Conservation (phyloP, 139 green algal species). For the Spirogloea muscicola region DNA sequence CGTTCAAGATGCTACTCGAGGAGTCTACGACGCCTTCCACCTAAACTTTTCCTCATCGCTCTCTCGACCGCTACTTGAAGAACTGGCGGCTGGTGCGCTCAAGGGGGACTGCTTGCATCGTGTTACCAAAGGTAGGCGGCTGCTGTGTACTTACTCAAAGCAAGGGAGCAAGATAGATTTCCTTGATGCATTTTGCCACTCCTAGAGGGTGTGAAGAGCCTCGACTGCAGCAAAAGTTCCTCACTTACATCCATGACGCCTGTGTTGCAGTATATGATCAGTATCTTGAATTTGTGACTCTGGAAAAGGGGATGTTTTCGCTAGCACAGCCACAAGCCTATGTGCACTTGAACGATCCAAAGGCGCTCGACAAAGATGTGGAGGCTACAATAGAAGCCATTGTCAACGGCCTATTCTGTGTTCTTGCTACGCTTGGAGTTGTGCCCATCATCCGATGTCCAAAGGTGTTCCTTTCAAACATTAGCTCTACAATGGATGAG, state of each 20-base stretch:
- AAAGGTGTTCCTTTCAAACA: no score
- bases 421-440: slow-evolving; percentile 78
- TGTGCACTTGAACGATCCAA: slow-evolving; percentile 86
- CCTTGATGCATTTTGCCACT: no score
- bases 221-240: no score
- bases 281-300: slow-evolving; percentile 81
- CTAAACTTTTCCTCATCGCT: slow-evolving; percentile 86
- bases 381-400: slow-evolving; percentile 69
- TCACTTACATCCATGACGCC: no score
- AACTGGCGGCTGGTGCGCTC: slow-evolving; percentile 59
- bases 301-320: slow-evolving; percentile 85
- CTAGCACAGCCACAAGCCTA: slow-evolving; percentile 79
- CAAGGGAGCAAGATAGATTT: no score
- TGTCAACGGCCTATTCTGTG: slow-evolving; percentile 88
- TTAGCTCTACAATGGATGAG: no score
- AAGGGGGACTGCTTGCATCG: slow-evolving; percentile 51
- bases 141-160: no score
- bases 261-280: slow-evolving; percentile 92
- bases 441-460: slow-evolving; percentile 93
- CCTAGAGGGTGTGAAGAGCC: no score
- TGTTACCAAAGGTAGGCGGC: slow-evolving; percentile 29
- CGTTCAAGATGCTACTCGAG: slow-evolving; percentile 61
- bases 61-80: slow-evolving; percentile 70
- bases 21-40: slow-evolving; percentile 87
- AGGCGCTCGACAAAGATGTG: slow-evolving; percentile 77